phyloP scores from a whole-genome alignment of 208 protist species.

The Wallacemonas sp. region DNA sequence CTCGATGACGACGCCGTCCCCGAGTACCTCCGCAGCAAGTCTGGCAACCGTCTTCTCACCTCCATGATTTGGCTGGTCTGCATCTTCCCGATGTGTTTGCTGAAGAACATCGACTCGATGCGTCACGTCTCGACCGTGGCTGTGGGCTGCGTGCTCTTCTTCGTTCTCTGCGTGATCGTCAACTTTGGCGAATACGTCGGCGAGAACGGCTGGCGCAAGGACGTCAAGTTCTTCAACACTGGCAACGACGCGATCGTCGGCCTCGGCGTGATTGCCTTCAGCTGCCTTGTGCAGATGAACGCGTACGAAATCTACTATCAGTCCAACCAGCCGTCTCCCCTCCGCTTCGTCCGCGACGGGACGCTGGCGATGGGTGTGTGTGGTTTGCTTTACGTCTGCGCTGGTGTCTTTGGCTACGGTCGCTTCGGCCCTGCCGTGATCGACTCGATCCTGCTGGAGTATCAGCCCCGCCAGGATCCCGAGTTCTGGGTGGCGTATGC shows the following conservation, averaged over 20 bases:
- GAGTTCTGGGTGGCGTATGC: no score
- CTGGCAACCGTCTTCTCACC: constrained; percentile 42
- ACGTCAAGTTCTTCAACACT: no score
- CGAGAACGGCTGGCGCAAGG: no score
- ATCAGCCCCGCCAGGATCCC: constrained; percentile 50
- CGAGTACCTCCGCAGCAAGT: constrained; percentile 38
- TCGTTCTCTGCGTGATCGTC: constrained; percentile 54
- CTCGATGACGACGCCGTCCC: constrained; percentile 27
- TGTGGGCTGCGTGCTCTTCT: constrained; percentile 65
- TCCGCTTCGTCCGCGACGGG: constrained; percentile 39
- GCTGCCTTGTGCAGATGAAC: constrained; percentile 54
- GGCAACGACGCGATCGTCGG: no score
- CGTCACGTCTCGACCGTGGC: constrained; percentile 71
- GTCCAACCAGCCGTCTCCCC: constrained; percentile 9
- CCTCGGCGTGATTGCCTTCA: no score
- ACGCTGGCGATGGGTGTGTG: constrained; percentile 55
- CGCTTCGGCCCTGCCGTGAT: constrained; percentile 53
- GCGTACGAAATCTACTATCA: background rate
- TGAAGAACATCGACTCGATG: constrained; percentile 68
- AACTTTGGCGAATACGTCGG: constrained; percentile 51
- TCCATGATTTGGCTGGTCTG: constrained; percentile 48
- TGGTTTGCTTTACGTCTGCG: constrained; percentile 61
- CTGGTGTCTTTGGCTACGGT: constrained; percentile 73
- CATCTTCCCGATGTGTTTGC: constrained; percentile 68
- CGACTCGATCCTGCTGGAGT: constrained; percentile 53